These are phyloP conservation scores for Pholiota conissans DNA, from an alignment of 768 basidiomycete genomes.

Conservation along the genomic window DNA sequence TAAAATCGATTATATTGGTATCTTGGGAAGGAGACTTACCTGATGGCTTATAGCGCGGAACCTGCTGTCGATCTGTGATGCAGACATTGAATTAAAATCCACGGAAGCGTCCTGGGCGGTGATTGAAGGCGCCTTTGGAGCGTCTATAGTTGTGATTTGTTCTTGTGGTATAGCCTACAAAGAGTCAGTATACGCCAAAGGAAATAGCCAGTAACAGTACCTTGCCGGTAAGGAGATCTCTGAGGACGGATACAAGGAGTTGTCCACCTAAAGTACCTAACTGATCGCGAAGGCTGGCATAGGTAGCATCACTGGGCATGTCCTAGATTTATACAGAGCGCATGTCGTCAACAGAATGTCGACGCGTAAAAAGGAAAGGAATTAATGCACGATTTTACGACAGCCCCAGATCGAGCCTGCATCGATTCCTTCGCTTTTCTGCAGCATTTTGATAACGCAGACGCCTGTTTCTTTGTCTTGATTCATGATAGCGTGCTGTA, in stretches of 20 bases:
- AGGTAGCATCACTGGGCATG: constrained; percentile 52
- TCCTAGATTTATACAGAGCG: constrained; percentile 34
- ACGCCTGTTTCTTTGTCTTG: constrained; percentile 74
- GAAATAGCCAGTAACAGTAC: constrained; percentile 30
- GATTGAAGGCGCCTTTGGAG: constrained; percentile 61
- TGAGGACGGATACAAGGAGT: constrained; percentile 69
- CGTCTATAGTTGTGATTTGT: constrained; percentile 39
- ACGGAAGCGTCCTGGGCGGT: constrained; percentile 34
- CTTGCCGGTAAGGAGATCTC: constrained; percentile 57
- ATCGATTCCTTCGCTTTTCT: constrained; percentile 72
- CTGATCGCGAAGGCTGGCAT: constrained; percentile 50
- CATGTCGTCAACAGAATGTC: too few species aligned
- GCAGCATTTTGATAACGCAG: constrained; percentile 76
- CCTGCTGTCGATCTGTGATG: constrained; percentile 50
- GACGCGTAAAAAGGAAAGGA: too few species aligned
- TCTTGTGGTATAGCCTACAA: constrained; percentile 47
- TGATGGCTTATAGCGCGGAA: constrained; percentile 69
- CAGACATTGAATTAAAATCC: constrained; percentile 58
- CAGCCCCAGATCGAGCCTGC: constrained; percentile 69
- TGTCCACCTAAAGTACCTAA: constrained; percentile 68
- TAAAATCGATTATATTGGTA: too few species aligned
- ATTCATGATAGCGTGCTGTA: constrained; percentile 78
- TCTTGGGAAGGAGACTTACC: constrained; percentile 28
- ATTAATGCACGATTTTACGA: constrained; percentile 49
- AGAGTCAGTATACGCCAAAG: background rate